Evolutionary conservation across 129 eudicot species (phyloP).

Genomic region (Daucus carota): DH1_v3.0 NC_030386.2:30914501-30915000

Average conservation of each 20-base stretch:
- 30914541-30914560: background rate
- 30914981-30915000: slow-evolving; percentile 96
- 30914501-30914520: background rate
- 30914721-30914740: slow-evolving; percentile 93
- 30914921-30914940: slow-evolving; percentile 82
- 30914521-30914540: background rate
- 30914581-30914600: background rate
- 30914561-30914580: background rate
- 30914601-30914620: background rate
- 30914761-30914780: slow-evolving; percentile 70
- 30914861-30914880: background rate
- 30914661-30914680: slow-evolving; percentile 67
- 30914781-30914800: slow-evolving; percentile 84
- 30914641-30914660: background rate
- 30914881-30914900: slow-evolving; percentile 55
- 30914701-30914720: slow-evolving; percentile 83
- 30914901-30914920: slow-evolving; percentile 96
- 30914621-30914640: background rate
- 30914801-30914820: slow-evolving; percentile 66
- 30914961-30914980: slow-evolving; percentile 78
- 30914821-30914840: background rate
- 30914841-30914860: background rate
- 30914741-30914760: slow-evolving; percentile 60
- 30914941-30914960: slow-evolving; percentile 84
- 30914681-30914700: slow-evolving; percentile 72